phyloP scores from a whole-genome alignment of 306 rosid genomes.

The Clitoria ternatea region DNA sequence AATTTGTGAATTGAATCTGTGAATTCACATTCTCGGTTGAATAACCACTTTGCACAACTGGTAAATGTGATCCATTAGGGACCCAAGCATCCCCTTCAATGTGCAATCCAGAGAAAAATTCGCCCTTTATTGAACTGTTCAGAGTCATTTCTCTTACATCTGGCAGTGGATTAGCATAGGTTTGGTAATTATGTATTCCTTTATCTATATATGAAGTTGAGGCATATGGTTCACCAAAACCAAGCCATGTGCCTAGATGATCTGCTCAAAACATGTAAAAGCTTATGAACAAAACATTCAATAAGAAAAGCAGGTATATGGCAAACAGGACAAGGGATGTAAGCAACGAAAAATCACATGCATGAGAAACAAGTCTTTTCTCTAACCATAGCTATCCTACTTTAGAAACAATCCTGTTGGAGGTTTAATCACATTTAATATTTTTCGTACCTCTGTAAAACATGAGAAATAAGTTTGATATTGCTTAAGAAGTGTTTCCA shows the following conservation, averaged over 20 bases:
- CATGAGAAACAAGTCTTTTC: neutral
- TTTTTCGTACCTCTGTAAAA: too few species aligned
- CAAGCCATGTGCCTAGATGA: neutral
- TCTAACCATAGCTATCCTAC: too few species aligned
- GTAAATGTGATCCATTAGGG: neutral
- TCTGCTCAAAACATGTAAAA: conserved; percentile 7
- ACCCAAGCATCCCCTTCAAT: conserved; percentile 8
- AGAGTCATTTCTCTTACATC: neutral
- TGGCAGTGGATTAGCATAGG: neutral
- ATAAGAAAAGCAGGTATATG: neutral
- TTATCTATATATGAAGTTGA: conserved; percentile 6
- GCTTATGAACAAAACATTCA: neutral
- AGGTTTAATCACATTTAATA: too few species aligned
- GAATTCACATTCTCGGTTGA: neutral
- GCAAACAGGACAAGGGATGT: neutral
- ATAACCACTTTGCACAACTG: neutral
- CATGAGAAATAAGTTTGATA: too few species aligned
- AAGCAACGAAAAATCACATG: neutral
- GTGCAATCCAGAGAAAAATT: neutral
- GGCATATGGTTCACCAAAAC: neutral
- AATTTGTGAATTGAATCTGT: neutral
- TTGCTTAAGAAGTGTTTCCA: too few species aligned
- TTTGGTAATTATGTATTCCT: conserved; percentile 11
- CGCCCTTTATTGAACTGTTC: conserved; percentile 2
- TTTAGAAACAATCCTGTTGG: too few species aligned